Base-by-base conservation (phyloP, 1,139 yeast species). In the Pneumocystis oryctolagi region DNA sequence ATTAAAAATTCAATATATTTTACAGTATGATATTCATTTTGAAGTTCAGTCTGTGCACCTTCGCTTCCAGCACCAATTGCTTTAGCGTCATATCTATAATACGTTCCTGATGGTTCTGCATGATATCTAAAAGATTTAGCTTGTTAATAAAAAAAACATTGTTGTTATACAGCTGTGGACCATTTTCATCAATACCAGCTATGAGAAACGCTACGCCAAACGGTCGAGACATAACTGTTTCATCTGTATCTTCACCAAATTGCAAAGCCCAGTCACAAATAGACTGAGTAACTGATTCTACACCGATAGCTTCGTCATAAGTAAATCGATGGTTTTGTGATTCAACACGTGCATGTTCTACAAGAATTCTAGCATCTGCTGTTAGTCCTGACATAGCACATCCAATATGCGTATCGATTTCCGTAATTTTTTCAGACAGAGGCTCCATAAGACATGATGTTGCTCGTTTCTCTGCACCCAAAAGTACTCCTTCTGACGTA, bases 81-180 rank as follows among this genome's bases (percentile, higher is more conserved):
- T 76, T 92, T 94, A 59, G 98, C 99, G 71, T 92, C 97, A 74
- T 92, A 94, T 75, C 95, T 83, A 78, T 92, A 94, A 71, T 89
- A 94, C 1, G 99, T 92, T 66, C 99, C 99, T 20, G 96, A 87
- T 57, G 99, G 98, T 75, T 94, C 99, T n/a, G 98, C 96, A 73
- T 94, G 97, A 74, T 87, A 87, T 30, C 64, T 63, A 9, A n/a
- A 18, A 28, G 6, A 12, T n/a, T 35, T 6, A 32, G 35, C n/a
- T 28, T 60, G 9, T 30, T 30, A 30, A n/a, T 14, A 3, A 6
- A 14, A 2, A 14, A 18, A 30, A 20, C 31, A 60, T 14, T 4
- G 3, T 12, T 6, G 32, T 39, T 34, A 62, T 68, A 72, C 72
- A 94, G 81, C 75, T 92, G 98, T 62, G 97, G 96, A 0, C 98